Evolutionary conservation across 73 alveolate genomes (phyloP).

Genomic region (Breviolum minutum): DNA sequence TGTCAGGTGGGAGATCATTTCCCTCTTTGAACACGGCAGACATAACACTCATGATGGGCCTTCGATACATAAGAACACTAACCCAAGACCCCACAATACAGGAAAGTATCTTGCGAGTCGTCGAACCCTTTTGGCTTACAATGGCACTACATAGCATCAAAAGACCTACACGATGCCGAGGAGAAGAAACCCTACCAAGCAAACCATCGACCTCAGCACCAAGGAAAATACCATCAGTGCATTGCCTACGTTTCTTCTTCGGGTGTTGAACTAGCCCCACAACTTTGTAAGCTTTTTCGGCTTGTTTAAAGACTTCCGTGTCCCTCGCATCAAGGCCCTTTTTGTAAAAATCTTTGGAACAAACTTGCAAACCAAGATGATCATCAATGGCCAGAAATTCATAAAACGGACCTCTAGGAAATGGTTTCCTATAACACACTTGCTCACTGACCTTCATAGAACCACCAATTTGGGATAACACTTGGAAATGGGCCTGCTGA

Average conservation of each 20-base stretch:
- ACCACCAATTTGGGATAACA: background rate
- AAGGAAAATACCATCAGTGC: background rate
- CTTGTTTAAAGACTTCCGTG: background rate
- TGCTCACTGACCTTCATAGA: background rate
- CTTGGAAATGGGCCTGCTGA: background rate
- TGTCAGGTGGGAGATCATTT: background rate
- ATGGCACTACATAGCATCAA: background rate
- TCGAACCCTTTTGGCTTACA: background rate
- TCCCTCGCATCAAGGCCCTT: background rate
- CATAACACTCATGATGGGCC: background rate
- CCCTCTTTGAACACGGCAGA: background rate
- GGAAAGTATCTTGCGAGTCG: background rate
- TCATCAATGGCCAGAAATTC: background rate
- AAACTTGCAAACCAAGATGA: background rate
- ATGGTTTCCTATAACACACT: background rate
- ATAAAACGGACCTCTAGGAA: background rate
- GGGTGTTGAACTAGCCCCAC: background rate
- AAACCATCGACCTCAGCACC: constrained; percentile 30
- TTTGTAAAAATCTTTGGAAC: rapidly evolving
- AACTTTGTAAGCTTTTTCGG: background rate
- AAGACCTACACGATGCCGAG: background rate
- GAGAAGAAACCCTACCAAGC: background rate
- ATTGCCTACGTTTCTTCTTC: background rate
- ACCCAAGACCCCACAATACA: background rate
- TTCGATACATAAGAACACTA: background rate